phyloP scores from a whole-genome alignment of 164 flowering plant species.

The Litsea cubeba region DNA sequence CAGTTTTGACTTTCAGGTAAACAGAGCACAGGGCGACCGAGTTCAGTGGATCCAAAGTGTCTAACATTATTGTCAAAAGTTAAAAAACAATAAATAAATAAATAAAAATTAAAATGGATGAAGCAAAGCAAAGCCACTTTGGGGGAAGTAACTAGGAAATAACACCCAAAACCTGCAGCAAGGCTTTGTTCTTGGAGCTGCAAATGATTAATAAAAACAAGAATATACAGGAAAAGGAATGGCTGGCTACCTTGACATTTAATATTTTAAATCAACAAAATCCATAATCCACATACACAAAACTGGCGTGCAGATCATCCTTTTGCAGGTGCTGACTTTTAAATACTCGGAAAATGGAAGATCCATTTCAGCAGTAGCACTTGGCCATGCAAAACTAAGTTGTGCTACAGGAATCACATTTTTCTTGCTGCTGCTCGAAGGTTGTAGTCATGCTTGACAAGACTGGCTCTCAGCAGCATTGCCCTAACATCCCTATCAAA shows the following conservation, averaged over 20 bases:
- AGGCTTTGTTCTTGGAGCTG: background rate
- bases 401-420: slow-evolving; percentile 16
- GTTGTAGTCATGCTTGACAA: slow-evolving; percentile 70
- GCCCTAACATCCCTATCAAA: slow-evolving; percentile 86
- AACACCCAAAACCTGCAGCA: background rate
- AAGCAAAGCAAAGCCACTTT: background rate
- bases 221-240: background rate
- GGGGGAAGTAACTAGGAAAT: background rate
- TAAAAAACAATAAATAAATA: no score
- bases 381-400: background rate
- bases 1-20: no score
- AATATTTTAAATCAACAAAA: no score
- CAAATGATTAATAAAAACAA: background rate
- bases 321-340: background rate
- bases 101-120: no score
- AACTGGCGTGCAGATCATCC: background rate
- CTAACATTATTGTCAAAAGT: no score
- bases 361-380: background rate
- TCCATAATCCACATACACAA: background rate
- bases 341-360: background rate
- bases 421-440: slow-evolving; percentile 45
- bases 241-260: background rate
- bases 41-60: no score
- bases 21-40: no score
- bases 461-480: slow-evolving; percentile 82